A percentile compares a stretch with the other conserved stretches of the same genome.
phyloP scores from a whole-genome alignment of 352 stramenopile species.

The Pythium biforme region DNA sequence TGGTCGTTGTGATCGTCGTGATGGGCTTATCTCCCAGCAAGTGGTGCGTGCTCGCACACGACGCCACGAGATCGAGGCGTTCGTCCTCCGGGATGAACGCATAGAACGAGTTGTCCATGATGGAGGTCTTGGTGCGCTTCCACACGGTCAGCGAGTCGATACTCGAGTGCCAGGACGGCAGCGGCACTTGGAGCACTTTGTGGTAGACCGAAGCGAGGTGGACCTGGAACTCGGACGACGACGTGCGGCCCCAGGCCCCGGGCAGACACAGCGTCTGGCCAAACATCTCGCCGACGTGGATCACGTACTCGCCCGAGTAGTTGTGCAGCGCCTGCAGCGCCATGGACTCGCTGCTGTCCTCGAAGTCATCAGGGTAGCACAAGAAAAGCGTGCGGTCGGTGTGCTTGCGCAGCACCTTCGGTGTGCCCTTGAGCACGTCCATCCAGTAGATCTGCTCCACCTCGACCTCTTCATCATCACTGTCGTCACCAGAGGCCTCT shows the following conservation, averaged over 20 bases:
- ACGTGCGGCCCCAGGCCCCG: slow-evolving; percentile 90
- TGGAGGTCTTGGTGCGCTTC: slow-evolving; percentile 91
- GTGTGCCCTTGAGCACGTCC: slow-evolving; percentile 70
- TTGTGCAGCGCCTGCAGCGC: slow-evolving; percentile 87
- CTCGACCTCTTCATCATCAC: slow-evolving; percentile 69
- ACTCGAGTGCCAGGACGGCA: slow-evolving; percentile 93
- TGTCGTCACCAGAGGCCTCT: slow-evolving; percentile 17
- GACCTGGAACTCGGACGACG: slow-evolving; percentile 90
- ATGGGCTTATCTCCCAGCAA: slow-evolving; percentile 34
- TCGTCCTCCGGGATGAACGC: slow-evolving; percentile 76
- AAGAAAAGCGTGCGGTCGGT: slow-evolving; percentile 88
- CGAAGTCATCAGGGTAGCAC: slow-evolving; percentile 94
- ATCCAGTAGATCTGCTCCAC: slow-evolving; percentile 86
- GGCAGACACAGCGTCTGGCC: slow-evolving; percentile 87
- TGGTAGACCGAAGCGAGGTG: slow-evolving; percentile 91
- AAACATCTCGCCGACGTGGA: slow-evolving; percentile 94
- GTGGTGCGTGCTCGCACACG: slow-evolving; percentile 64
- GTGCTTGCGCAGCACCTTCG: slow-evolving; percentile 72
- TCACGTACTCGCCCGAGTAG: slow-evolving; percentile 90
- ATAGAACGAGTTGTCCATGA: slow-evolving; percentile 79
- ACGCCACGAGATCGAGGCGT: slow-evolving; percentile 63
- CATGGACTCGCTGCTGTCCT: slow-evolving; percentile 88
- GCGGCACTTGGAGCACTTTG: slow-evolving; percentile 89
- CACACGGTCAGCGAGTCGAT: slow-evolving; percentile 92
- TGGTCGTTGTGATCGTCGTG: not conserved